Evolutionary conservation across 2,329 filamentous ascomycete genomes (phyloP).

Genomic region (Bipolaris victoriae): DNA sequence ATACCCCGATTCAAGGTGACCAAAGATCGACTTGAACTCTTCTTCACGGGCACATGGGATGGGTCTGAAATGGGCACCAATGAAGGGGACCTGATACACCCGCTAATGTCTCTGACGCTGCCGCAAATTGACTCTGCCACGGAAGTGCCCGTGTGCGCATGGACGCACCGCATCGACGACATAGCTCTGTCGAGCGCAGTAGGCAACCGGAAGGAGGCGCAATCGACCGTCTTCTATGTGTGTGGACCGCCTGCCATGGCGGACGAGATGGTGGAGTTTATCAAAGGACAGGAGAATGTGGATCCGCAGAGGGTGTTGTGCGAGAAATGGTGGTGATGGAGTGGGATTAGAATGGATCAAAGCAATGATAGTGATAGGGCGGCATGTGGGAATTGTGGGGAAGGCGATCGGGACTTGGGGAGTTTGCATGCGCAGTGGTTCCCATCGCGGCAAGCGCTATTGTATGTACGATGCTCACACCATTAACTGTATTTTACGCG

Average conservation of each 20-base stretch:
- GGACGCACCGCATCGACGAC: slow-evolving; percentile 44
- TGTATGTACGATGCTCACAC: slow-evolving; percentile 29
- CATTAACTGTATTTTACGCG: slow-evolving; percentile 34
- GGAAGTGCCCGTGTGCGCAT: slow-evolving; percentile 40
- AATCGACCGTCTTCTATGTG: slow-evolving; percentile 53
- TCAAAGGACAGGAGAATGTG: slow-evolving; percentile 50
- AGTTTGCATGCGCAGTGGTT: slow-evolving; percentile 7
- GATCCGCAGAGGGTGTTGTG: slow-evolving; percentile 51
- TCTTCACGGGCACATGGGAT: slow-evolving; percentile 46
- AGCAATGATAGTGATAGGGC: too few relatives aligned
- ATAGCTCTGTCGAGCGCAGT: slow-evolving; percentile 51
- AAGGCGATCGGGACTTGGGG: slow-evolving; percentile 2
- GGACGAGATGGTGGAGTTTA: slow-evolving; percentile 52
- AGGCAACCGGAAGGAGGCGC: slow-evolving; percentile 44
- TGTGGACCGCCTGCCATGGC: slow-evolving; percentile 59
- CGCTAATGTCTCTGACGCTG: slow-evolving; percentile 42
- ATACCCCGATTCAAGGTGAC: slow-evolving; percentile 33
- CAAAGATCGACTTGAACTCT: slow-evolving; percentile 44
- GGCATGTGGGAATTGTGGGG: slow-evolving; percentile 5
- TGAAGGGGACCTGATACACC: slow-evolving; percentile 38
- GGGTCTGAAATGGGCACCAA: slow-evolving; percentile 31
- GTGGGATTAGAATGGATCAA: background rate
- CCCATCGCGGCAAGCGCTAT: slow-evolving; percentile 22
- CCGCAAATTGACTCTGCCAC: slow-evolving; percentile 37
- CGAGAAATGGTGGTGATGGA: slow-evolving; percentile 59